Percentiles rank a stretch among this genome's conserved stretches.
Conservation (phyloP, 345 rosid species). For the Aquilaria malaccensis region DNA sequence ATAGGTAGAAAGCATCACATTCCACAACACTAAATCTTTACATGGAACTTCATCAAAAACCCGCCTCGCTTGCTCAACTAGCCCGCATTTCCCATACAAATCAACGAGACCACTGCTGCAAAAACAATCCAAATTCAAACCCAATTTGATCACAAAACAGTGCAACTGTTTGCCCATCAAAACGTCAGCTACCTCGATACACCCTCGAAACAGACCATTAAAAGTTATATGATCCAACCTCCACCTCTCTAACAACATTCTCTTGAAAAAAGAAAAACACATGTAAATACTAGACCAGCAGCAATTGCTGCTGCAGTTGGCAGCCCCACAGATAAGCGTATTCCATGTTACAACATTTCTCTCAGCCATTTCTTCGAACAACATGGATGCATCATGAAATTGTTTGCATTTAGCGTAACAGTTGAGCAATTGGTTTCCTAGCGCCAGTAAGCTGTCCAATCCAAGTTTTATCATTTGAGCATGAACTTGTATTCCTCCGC, state of each 20-base stretch:
- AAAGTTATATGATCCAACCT: conserved; percentile 43
- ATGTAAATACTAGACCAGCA: conserved; percentile 6
- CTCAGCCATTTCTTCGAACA: conserved; percentile 63
- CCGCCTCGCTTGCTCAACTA: conserved; percentile 33
- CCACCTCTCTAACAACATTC: conserved; percentile 34
- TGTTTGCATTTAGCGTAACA: conserved; percentile 32
- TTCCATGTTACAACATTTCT: conserved; percentile 64
- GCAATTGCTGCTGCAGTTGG: conserved; percentile 11
- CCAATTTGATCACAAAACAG: conserved; percentile 41
- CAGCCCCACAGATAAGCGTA: conserved; percentile 41
- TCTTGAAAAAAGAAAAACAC: conserved; percentile 32
- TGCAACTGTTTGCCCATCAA: conserved; percentile 46
- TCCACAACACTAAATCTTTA: conserved; percentile 59
- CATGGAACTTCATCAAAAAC: conserved; percentile 32
- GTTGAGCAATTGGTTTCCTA: conserved; percentile 46
- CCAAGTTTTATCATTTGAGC: conserved; percentile 37
- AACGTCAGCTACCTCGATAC: conserved; percentile 27
- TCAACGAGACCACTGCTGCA: conserved; percentile 40
- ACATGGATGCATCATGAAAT: conserved; percentile 21
- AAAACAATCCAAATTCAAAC: conserved; percentile 33
- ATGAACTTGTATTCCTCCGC: conserved; percentile 35
- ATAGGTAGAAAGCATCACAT: conserved; percentile 51
- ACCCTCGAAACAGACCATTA: conserved; percentile 43
- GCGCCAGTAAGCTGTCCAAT: conserved; percentile 20
- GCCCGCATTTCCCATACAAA: conserved; percentile 66